Evolutionary conservation across 2,329 filamentous ascomycete genomes (phyloP).

Genomic region (Trichophyton schoenleinii): DNA sequence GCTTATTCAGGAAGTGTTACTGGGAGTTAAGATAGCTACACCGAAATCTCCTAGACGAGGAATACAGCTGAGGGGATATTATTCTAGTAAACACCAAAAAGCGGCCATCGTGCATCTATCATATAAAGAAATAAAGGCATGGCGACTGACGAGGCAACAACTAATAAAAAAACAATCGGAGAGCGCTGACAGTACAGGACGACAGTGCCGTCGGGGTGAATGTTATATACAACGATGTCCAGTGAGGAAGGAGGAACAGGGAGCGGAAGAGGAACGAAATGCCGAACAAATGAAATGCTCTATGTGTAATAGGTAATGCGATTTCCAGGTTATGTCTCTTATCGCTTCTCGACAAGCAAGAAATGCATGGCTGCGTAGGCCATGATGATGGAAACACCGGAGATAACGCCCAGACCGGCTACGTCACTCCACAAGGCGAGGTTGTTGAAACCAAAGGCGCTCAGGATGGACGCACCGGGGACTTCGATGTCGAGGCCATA

Average conservation of each 20-base stretch:
- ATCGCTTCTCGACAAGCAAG: constrained; percentile 78
- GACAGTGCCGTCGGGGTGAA: not conserved
- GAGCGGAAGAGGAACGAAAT: not conserved
- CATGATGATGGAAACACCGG: constrained; percentile 67
- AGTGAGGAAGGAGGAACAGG: not conserved
- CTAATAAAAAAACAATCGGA: not conserved
- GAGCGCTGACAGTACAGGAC: not conserved
- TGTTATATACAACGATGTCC: constrained; percentile 1
- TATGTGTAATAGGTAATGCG: not conserved
- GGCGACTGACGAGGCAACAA: not conserved
- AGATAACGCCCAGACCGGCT: constrained; percentile 68
- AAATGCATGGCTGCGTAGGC: constrained; percentile 91
- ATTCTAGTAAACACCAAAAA: not conserved
- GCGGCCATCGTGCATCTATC: not conserved
- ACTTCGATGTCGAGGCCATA: constrained; percentile 95
- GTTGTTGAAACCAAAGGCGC: constrained; percentile 88
- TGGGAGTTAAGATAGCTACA: no score
- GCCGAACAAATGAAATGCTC: not conserved
- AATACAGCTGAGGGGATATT: not conserved
- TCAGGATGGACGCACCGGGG: constrained; percentile 84
- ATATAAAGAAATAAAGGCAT: not conserved
- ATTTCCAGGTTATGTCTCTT: not conserved
- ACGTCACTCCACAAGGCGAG: constrained; percentile 75
- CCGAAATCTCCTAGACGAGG: no score
- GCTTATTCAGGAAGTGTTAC: no score